Evolutionary conservation across 108 stramenopile genomes (phyloP), one percentile per base, ranked within the genome.

Genomic region (Nannochloropsis oceanica): DNA sequence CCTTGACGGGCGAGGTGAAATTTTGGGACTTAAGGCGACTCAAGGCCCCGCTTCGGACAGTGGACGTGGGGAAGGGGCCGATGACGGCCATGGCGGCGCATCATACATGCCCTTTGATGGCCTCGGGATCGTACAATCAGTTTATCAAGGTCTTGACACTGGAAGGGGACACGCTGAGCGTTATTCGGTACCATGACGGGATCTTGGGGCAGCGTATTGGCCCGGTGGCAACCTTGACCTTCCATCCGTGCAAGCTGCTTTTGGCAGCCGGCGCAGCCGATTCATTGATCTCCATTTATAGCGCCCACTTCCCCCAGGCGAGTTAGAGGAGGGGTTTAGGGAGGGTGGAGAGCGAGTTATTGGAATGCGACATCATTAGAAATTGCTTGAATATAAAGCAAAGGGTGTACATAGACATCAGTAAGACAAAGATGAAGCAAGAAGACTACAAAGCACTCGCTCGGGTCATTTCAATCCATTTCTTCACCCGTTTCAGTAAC

Each of bases 41-140:
- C 42, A 42, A 80, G 26, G 89, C 86, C 2, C 89, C 89, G 27
- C 81, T 93, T 22, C 91, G 94, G 12, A 93, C 92, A 14, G 82
- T 95, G 34, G 92, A 94, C 79, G 96, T 94, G 79, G 96, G 96
- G 81, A 84, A 93, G 25, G 91, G 93, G n/a, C 88, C 93, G 13
- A 96, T 98, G 95, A 99, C 98, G 8, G 94, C 96, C 20, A 84
- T 99, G 27, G 92, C 94, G 10, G 92, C 92, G n/a, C 98, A 99
- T 89, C 85, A 90, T n/a, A 90, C 92, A 26, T 90, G 96, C 43
- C 97, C 97, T 0, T 88, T 98, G 44, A 80, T 95, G 86, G 95
- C 95, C 7, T 94, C 94, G 12, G 80, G 80, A 11, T 81, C 80
- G 13, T 27, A 27, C 26, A 81, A 26, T 20, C 81, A 42, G 18